Evolutionary conservation across 225 moss, liverwort and hornwort genomes (phyloP), one percentile per base, ranked within the genome.

Genomic region (Rhytidiadelphus loreus): DNA sequence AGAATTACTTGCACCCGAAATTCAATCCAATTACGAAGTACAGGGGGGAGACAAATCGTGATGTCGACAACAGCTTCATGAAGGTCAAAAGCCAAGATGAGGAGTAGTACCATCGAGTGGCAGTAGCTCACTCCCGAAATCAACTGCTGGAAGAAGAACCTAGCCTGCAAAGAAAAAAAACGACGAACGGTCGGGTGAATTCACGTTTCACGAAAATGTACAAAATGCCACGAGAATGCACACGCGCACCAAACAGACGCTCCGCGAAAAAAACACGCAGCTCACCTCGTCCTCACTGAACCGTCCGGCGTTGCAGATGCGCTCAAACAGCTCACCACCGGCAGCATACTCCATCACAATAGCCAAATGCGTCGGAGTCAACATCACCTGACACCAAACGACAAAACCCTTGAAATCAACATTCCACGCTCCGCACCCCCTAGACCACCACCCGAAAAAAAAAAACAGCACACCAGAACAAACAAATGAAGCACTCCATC

Each of bases 341-440:
- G 96, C 97, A 6, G 97, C 97, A 41, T 97, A 97, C 86, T 97
- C 97, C 97, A 97, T 97, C 68, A 97, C 96, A 35, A 97, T 97
- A 2, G 97, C 97, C 91, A 97, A 91, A 87, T 97, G 97, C 32
- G 97, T 93, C 11, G 97, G 95, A 37, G 97, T 97, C 86, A 95
- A 84, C 97, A 97, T 97, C 11, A 97, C 97, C 93, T 94, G 88
- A 48, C 82, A 70, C 32, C 63, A 56, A 39, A 58, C 22, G 16
- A 71, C 56, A 77, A 79, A 56, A 39, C 73, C 39, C 64, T 80
- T 79, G 29, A 43, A 39, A 69, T 69, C 72, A 11, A 75, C 48
- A 41, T 8, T n/a, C 35, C 3, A 74, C 46, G 20, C n/a, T 68
- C 17, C 37, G 60, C 10, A 60, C 1, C 4, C 52, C 30, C 16